These are phyloP conservation scores for Sporothrix globosa DNA, from an alignment of 2,329 filamentous ascomycete genomes.

Conservation along the genomic window DNA sequence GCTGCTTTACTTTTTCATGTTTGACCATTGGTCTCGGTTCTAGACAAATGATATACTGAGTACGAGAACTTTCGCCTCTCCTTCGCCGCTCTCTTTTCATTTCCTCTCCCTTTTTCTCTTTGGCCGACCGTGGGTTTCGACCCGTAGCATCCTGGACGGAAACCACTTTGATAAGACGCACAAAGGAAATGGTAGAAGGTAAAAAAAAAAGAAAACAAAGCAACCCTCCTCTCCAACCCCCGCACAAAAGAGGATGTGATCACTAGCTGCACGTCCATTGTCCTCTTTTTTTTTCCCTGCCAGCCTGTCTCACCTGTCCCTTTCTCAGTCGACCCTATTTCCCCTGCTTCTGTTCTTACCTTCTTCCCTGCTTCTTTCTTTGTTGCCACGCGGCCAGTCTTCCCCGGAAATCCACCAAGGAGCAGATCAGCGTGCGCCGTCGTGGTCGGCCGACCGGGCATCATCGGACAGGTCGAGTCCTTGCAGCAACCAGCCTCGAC, in stretches of 20 bases:
- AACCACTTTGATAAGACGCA: not conserved
- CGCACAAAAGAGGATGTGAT: not conserved
- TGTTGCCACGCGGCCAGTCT: constrained; percentile 1
- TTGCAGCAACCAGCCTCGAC: no score
- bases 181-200: not conserved
- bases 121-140: not conserved
- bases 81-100: not conserved
- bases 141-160: not conserved
- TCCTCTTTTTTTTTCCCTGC: not conserved
- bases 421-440: not conserved
- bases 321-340: no score
- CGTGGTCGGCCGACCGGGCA: constrained; percentile 2
- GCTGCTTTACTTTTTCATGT: not conserved
- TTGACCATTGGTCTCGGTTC: not conserved
- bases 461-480: not conserved
- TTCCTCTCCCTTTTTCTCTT: not conserved
- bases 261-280: not conserved
- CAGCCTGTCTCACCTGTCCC: not conserved
- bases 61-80: not conserved
- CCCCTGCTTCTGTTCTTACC: not conserved
- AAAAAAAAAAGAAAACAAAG: not conserved
- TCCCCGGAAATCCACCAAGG: constrained; percentile 3
- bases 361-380: not conserved
- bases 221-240: not conserved
- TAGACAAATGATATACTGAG: not conserved